Base-by-base conservation (phyloP, 345 rosid genomes). In the Draba incana region DNA sequence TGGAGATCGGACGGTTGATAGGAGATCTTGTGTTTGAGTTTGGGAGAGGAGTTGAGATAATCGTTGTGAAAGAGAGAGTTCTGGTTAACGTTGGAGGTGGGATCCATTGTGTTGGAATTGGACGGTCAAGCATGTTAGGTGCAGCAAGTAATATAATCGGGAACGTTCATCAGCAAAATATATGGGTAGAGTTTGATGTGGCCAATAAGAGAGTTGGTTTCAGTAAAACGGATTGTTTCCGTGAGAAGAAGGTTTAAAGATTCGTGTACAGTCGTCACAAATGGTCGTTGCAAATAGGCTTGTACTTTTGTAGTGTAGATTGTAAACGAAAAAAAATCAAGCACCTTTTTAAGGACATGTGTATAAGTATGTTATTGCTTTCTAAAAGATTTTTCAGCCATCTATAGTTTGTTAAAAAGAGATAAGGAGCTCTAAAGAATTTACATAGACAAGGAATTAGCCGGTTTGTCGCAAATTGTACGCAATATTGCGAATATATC, bases 131-230 rank as follows among this genome's bases (percentile, higher is more conserved):
- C 35, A 82, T 83, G 88, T 77, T 92, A 14, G 88, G 90, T 0
- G 78, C 82, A 0, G 88, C 92, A 0, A 83, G 94, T 62, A 92
- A 92, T 14, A 89, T 92, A 47, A 81, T 92, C 25, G 98, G 98
- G 8, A 92, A 89, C 70, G 68, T 87, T 42, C 96, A 92, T 71
- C 98, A 92, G 58, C 94, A 92, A 57, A 79, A 92, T 73, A 75
- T 77, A 4, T 92, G 98, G 98, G 92, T 89, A 35, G 96, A 92
- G 69, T 92, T 78, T 74, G 98, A 92, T 77, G 80, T 81, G 28
- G 57, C 62, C 20, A 81, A 78, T 14, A 72, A 67, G 48, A 80
- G 86, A 68, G 77, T 86, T 41, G 92, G 92, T 12, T 76, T 86
- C 14, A 86, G 82, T 55, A 81, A 63, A 69, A 85, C 92, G 75